Conservation (phyloP, 192 early-diverging fungal species). For the Podila epigama region DNA sequence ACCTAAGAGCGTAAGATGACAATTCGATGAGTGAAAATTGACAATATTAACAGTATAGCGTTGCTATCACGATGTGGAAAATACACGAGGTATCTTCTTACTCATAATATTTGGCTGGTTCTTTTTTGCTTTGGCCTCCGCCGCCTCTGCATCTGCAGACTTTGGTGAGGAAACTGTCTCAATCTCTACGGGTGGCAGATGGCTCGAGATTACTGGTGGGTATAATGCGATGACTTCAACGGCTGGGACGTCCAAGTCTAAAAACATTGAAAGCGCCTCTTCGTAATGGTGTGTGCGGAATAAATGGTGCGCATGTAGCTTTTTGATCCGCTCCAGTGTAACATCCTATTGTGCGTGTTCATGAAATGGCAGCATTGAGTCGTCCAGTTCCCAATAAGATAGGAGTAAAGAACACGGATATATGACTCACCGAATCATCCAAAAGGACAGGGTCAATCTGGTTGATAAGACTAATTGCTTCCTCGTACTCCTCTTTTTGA, state of each 20-base stretch:
- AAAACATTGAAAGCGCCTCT: constrained; percentile 68
- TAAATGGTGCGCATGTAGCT: constrained; percentile 73
- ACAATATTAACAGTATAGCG: background rate
- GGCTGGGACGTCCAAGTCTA: constrained; percentile 70
- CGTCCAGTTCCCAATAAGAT: too few relatives aligned
- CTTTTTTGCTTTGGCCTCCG: constrained; percentile 5
- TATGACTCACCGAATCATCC: constrained; percentile 66
- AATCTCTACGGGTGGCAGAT: constrained; percentile 49
- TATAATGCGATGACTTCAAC: constrained; percentile 74
- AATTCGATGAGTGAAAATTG: background rate
- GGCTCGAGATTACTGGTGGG: constrained; percentile 73
- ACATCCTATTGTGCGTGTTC: constrained; percentile 42
- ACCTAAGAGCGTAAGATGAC: constrained; percentile 37
- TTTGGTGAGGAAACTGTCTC: constrained; percentile 43
- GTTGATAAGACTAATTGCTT: constrained; percentile 77
- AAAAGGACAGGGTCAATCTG: constrained; percentile 78
- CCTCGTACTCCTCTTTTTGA: constrained; percentile 71
- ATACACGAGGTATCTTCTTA: background rate
- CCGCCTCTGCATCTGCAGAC: constrained; percentile 15
- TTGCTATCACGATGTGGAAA: background rate
- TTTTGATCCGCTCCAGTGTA: constrained; percentile 67
- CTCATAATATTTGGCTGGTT: constrained; percentile 39
- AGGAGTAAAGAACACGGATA: too few relatives aligned
- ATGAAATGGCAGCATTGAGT: background rate
- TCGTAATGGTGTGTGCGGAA: constrained; percentile 74